Conservation (phyloP, 176 grass and related monocot species). For the Tillandsia fasciculata region DNA sequence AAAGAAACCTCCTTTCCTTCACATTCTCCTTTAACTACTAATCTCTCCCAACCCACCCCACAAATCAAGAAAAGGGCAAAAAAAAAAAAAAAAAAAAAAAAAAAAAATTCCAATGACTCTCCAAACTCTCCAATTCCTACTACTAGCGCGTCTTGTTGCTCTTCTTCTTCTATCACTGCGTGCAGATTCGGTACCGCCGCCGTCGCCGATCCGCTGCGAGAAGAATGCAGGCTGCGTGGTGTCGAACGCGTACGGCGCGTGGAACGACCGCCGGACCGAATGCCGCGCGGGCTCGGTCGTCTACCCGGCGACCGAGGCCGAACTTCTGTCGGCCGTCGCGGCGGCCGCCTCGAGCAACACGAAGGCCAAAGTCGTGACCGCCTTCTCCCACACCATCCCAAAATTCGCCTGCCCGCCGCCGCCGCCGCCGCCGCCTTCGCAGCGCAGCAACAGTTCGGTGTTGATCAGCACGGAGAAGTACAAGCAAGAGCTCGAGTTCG, state of each 20-base stretch:
- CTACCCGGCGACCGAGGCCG: conserved; percentile 50
- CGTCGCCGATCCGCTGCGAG: conserved; percentile 41
- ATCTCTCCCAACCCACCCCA: too few relatives aligned
- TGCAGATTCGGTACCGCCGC: conserved; percentile 31
- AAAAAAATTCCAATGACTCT: background rate
- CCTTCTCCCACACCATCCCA: conserved; percentile 76
- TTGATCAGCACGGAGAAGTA: conserved; percentile 43
- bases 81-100: too few relatives aligned
- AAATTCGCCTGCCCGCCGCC: conserved; percentile 52
- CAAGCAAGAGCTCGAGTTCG: conserved; percentile 21
- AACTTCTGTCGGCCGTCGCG: conserved; percentile 51
- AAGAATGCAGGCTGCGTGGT: conserved; percentile 29
- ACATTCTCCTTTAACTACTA: too few relatives aligned
- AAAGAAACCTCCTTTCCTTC: too few relatives aligned
- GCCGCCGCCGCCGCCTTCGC: background rate
- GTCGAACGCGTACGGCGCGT: conserved; percentile 70
- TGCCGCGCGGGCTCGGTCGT: conserved; percentile 37
- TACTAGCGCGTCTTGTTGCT: conserved; percentile 6
- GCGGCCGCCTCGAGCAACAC: conserved; percentile 23
- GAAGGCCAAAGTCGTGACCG: conserved; percentile 55
- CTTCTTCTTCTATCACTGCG: conserved; percentile 1
- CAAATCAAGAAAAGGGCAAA: too few relatives aligned
- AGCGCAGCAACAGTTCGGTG: background rate
- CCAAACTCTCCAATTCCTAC: background rate
- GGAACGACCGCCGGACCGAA: conserved; percentile 52